Evolutionary conservation across 1,284 basidiomycete genomes (phyloP).

Genomic region (Sporisorium exsertum): DNA sequence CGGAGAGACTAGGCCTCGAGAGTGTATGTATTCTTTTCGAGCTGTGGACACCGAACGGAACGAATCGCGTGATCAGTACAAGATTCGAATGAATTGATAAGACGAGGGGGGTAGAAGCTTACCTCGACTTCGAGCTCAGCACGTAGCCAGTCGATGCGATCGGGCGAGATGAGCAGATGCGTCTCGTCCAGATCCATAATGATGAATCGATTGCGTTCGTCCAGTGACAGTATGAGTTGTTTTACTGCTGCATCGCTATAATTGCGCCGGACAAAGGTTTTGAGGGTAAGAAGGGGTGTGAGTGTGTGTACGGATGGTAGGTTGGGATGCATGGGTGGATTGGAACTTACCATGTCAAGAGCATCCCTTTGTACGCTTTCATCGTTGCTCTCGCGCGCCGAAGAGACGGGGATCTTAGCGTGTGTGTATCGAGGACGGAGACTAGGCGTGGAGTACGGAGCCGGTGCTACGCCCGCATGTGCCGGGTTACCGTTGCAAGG

Average conservation of each 20-base stretch:
- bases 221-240: conserved; percentile 84
- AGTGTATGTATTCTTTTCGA: conserved; percentile 66
- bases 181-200: conserved; percentile 88
- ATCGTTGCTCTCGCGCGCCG: conserved; percentile 62
- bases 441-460: not conserved
- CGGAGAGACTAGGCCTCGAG: conserved; percentile 40
- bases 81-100: not conserved
- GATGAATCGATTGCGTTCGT: conserved; percentile 78
- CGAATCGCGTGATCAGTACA: not conserved
- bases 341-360: conserved; percentile 78
- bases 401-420: not conserved
- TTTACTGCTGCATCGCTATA: conserved; percentile 87
- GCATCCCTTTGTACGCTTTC: conserved; percentile 79
- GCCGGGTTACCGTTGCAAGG: not conserved
- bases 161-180: conserved; percentile 83
- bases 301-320: not conserved
- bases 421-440: too few species aligned
- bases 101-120: conserved; percentile 54
- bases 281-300: not conserved
- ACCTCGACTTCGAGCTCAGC: conserved; percentile 82
- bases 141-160: conserved; percentile 80
- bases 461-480: too few species aligned
- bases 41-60: conserved; percentile 19
- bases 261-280: not conserved
- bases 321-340: conserved; percentile 7